Percentiles rank a stretch among this genome's conserved stretches.
phyloP scores from a whole-genome alignment of 2,329 filamentous ascomycete genomes.

The Tolypocladium cylindrosporum region DNA sequence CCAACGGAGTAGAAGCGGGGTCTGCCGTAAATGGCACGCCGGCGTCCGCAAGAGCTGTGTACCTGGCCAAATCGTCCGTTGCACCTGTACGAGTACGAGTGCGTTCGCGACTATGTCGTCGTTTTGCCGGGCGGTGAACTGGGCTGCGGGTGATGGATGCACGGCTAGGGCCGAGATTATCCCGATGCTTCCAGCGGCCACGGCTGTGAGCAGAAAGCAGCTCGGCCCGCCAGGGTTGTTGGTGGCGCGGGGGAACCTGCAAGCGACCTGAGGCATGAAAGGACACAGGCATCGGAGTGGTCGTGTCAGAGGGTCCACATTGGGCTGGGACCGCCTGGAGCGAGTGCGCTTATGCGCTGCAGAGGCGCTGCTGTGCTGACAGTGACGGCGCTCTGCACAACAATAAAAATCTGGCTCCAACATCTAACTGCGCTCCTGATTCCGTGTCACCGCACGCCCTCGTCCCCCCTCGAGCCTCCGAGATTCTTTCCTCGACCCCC shows the following conservation, averaged over 20 bases:
- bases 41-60: background rate
- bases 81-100: background rate
- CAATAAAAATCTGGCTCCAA: slow-evolving; percentile 13
- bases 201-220: background rate
- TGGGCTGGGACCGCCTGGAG: slow-evolving; percentile 1
- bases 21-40: too few relatives aligned
- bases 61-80: background rate
- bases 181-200: background rate
- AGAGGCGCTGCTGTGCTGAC: background rate
- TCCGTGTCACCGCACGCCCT: slow-evolving; percentile 5
- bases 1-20: background rate
- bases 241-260: background rate
- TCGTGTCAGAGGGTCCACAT: slow-evolving; percentile 1
- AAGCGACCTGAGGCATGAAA: too few relatives aligned
- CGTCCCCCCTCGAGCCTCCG: slow-evolving; percentile 5
- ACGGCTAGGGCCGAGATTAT: background rate
- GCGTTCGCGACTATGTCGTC: background rate
- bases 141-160: background rate
- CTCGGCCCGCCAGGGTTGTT: background rate
- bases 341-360: background rate
- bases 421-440: slow-evolving; percentile 13
- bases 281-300: background rate
- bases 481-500: slow-evolving; percentile 3
- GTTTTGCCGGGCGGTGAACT: slow-evolving; percentile 21
- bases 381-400: background rate